Evolutionary conservation across 352 stramenopile genomes (phyloP).

Genomic region (Blastocystis sp.): DNA sequence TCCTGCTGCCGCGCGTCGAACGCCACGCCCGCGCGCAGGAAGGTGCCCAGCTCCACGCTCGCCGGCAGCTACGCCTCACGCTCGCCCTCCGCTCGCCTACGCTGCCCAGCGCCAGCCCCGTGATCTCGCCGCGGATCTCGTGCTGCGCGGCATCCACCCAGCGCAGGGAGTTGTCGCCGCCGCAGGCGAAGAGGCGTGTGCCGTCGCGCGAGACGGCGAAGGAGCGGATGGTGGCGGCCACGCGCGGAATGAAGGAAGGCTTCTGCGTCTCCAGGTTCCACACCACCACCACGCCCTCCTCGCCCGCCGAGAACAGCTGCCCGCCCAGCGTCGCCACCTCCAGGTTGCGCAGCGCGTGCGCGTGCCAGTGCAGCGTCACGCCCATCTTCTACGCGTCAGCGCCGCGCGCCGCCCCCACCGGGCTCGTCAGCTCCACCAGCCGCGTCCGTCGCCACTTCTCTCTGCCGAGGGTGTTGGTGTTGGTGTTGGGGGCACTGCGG

Average conservation of each 20-base stretch:
- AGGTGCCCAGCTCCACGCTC: too few species aligned
- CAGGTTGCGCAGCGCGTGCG: not conserved
- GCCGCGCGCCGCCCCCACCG: not conserved
- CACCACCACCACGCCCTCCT: not conserved
- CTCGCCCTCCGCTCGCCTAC: not conserved
- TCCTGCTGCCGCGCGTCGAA: not conserved
- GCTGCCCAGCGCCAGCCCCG: not conserved
- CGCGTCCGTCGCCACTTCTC: not conserved
- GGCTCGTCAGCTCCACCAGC: not conserved
- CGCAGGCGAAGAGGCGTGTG: not conserved
- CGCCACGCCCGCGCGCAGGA: not conserved
- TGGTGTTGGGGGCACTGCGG: too few species aligned
- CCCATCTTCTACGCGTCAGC: not conserved
- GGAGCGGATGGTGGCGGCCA: not conserved
- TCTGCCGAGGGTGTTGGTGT: not conserved
- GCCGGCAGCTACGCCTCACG: too few species aligned
- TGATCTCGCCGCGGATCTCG: not conserved
- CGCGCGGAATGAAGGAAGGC: constrained; percentile 56
- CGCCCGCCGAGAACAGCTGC: constrained; percentile 29
- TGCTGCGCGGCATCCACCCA: constrained; percentile 42
- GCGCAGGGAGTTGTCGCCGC: constrained; percentile 17
- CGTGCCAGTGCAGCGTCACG: constrained; percentile 44
- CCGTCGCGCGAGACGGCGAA: not conserved
- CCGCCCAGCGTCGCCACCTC: not conserved
- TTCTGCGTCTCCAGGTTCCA: not conserved